These are phyloP conservation scores for Entomophthora muscae DNA, from an alignment of 371 early-diverging fungal species.

Conservation along the genomic window DNA sequence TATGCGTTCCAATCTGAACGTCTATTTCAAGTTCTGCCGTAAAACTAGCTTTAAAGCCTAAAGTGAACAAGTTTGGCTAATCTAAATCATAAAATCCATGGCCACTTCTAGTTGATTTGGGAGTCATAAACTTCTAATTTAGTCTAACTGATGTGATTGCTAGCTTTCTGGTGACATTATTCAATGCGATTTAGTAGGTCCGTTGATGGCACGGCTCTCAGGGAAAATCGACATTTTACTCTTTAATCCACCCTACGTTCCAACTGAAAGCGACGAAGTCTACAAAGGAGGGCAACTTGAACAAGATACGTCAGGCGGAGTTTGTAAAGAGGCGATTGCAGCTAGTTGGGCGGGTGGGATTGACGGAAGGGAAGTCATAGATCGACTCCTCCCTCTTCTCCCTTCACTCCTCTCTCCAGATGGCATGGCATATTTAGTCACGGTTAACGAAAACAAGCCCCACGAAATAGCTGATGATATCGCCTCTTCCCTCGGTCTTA, in stretches of 20 bases:
- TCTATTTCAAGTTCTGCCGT: no score
- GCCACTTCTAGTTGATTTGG: neutral
- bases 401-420: slow-evolving; percentile 40
- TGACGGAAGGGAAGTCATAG: slow-evolving; percentile 82
- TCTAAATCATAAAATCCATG: neutral
- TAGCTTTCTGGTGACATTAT: slow-evolving; percentile 36
- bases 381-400: slow-evolving; percentile 55
- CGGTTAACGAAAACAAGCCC: slow-evolving; percentile 79
- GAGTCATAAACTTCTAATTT: slow-evolving; percentile 1
- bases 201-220: slow-evolving; percentile 30
- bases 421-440: slow-evolving; percentile 74
- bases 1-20: no score
- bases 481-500: slow-evolving; percentile 24
- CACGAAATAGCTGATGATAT: slow-evolving; percentile 44
- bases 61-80: no score
- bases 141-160: no score
- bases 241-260: slow-evolving; percentile 88
- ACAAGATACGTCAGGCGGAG: slow-evolving; percentile 10
- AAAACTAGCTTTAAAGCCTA: no score
- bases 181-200: slow-evolving; percentile 30
- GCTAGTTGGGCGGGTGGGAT: slow-evolving; percentile 92
- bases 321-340: slow-evolving; percentile 23
- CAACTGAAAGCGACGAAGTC: slow-evolving; percentile 52
- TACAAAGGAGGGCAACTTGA: slow-evolving; percentile 23
- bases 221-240: slow-evolving; percentile 56